Evolutionary conservation across 257 asterid genomes (phyloP).

Genomic region (Ilex aquifolium): DNA sequence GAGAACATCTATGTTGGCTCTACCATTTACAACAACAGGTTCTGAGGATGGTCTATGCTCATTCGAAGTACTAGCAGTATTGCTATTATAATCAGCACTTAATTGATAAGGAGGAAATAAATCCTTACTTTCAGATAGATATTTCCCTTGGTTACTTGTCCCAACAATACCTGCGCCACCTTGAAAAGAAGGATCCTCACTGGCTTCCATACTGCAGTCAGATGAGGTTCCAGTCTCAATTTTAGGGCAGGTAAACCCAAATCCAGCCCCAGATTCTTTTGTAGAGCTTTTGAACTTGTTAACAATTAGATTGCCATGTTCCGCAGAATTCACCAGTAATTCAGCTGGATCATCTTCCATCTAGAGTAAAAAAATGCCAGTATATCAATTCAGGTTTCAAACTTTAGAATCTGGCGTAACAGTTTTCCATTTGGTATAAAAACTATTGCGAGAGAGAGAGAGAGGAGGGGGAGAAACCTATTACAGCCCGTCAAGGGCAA

Average conservation of each 20-base stretch:
- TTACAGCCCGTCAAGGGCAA: no score
- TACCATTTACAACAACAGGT: constrained; percentile 27
- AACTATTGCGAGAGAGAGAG: not conserved
- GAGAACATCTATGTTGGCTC: constrained; percentile 15
- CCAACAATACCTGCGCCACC: constrained; percentile 32
- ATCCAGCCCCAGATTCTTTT: constrained; percentile 31
- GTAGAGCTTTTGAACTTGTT: constrained; percentile 35
- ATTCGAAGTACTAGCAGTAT: constrained; percentile 54
- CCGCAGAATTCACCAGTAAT: constrained; percentile 45
- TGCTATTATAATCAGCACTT: constrained; percentile 18
- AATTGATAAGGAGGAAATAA: constrained; percentile 32
- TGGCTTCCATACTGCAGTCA: constrained; percentile 23
- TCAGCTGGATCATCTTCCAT: constrained; percentile 77
- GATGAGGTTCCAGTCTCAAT: constrained; percentile 39
- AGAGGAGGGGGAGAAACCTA: no score
- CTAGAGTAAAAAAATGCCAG: constrained; percentile 35
- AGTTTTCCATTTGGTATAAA: constrained; percentile 1
- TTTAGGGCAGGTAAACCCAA: constrained; percentile 28
- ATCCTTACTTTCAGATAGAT: constrained; percentile 49
- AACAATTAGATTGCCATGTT: constrained; percentile 20
- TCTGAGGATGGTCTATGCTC: constrained; percentile 29
- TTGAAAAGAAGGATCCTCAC: constrained; percentile 28
- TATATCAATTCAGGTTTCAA: constrained; percentile 15
- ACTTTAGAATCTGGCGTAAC: constrained; percentile 16
- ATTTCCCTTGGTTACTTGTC: constrained; percentile 37